Evolutionary conservation across 129 eudicot genomes (phyloP).

Genomic region (Chrysanthemum seticuspe): DNA sequence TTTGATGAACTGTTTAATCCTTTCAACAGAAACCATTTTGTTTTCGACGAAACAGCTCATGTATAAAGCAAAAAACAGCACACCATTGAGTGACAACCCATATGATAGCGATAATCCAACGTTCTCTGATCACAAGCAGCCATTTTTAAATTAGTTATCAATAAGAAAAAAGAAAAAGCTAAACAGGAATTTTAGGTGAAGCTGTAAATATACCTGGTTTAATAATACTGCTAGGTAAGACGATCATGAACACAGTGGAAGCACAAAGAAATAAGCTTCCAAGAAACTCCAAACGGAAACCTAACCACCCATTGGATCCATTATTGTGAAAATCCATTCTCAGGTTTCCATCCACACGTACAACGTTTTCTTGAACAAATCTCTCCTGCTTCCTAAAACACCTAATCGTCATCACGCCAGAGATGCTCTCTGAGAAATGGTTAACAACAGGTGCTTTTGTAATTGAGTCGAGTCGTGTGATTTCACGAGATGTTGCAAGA

Average conservation of each 20-base stretch:
- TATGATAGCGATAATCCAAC: constrained; percentile 83
- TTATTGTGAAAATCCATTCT: constrained; percentile 78
- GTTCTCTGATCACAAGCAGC: constrained; percentile 40
- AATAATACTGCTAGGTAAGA: constrained; percentile 80
- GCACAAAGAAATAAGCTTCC: constrained; percentile 77
- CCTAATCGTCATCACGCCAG: constrained; percentile 85
- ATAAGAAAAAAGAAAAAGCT: not conserved
- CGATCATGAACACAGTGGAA: constrained; percentile 67
- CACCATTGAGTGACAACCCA: constrained; percentile 67
- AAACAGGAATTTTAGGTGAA: not conserved
- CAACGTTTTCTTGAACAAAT: constrained; percentile 57
- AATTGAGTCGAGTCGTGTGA: constrained; percentile 77
- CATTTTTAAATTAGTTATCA: constrained; percentile 6
- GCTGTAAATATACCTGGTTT: constrained; percentile 56
- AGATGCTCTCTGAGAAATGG: constrained; percentile 84
- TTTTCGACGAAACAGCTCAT: constrained; percentile 70
- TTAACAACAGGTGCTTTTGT: constrained; percentile 90
- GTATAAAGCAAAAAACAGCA: constrained; percentile 50
- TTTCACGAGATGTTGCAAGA: constrained; percentile 78
- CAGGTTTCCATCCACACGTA: constrained; percentile 56
- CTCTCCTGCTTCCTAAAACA: constrained; percentile 65
- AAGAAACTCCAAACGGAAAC: constrained; percentile 73
- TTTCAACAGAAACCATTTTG: constrained; percentile 85
- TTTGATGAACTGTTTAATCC: constrained; percentile 70
- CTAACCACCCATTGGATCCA: constrained; percentile 80